Percentiles rank a stretch among this genome's conserved stretches.
Evolutionary conservation across 371 early-diverging fungal species (phyloP).

Genomic region (Syncephalastrum sp.): DNA sequence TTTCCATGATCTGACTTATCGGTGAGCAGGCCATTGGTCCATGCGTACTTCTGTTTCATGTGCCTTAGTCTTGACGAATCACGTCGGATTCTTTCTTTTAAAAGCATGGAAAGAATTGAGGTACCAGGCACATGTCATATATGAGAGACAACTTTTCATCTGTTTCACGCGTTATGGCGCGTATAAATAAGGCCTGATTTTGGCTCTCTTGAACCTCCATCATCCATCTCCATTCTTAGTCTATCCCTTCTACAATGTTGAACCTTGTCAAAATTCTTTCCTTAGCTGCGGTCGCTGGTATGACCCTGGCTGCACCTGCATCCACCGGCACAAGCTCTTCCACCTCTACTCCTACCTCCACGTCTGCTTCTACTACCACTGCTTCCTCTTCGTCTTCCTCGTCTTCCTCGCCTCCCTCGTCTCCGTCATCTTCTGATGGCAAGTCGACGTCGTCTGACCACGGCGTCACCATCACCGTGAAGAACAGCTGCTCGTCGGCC

Average conservation of each 20-base stretch:
- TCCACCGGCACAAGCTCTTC: constrained; percentile 2
- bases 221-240: neutral
- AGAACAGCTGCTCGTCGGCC: constrained; percentile 30
- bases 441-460: neutral
- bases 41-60: too few relatives aligned
- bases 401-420: neutral
- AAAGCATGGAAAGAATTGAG: too few relatives aligned
- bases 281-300: constrained; percentile 16
- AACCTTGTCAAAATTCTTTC: constrained; percentile 18
- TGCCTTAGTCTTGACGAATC: too few relatives aligned
- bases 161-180: too few relatives aligned
- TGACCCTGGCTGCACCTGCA: constrained; percentile 15
- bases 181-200: too few relatives aligned
- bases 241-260: constrained; percentile 8
- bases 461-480: constrained; percentile 33
- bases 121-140: too few relatives aligned
- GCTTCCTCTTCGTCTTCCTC: neutral
- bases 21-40: too few relatives aligned
- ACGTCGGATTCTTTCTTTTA: too few relatives aligned
- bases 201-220: too few relatives aligned
- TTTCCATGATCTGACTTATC: too few relatives aligned
- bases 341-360: neutral
- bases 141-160: too few relatives aligned
- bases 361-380: constrained; percentile 4
- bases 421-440: neutral